Evolutionary conservation across 352 stramenopile genomes (phyloP), one percentile per base, ranked within the genome.

Genomic region (Phytophthora lateralis): DNA sequence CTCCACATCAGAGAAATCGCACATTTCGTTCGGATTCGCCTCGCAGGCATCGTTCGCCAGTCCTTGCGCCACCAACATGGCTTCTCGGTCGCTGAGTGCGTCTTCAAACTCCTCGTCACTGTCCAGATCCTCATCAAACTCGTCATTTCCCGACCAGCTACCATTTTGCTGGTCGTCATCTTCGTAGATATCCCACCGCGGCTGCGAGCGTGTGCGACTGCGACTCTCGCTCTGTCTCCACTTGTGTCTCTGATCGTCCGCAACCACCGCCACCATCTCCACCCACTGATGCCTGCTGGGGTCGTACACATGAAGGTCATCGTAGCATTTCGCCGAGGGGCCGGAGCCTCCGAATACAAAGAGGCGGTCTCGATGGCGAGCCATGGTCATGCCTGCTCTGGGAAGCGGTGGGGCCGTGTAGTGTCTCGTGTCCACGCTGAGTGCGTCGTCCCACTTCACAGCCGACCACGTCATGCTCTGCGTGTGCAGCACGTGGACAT

Each of bases 341-440:
- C 95, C 96, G 15, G 85, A 97, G 11, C 96, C 96, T 27, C 96
- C 96, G 79, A 99, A 99, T 7, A 99, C 78, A 63, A 97, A 98
- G 6, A 98, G 66, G n/a, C 84, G 73, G 44, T 93, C 90, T 42
- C 86, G 75, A 56, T 98, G 75, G 26, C 88, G 80, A n/a, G 90
- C 97, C 60, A 99, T 90, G n/a, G 92, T 98, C 96, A 99, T 98
- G 17, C 95, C 96, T 0, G 94, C 93, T 39, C 94, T 70, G 8
- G 96, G 94, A 65, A 97, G 88, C 6, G 94, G 94, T 46, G 96
- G 77, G 9, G 87, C 71, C 6, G 84, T 76, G 24, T 71, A 68
- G 14, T 65, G 53, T 5, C 53, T 62, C 35, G 60, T 63, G 39
- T 78, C 65, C 12, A 66, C 70, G 5, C 30, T 48, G 8, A 56